Base-by-base conservation (phyloP, 2,329 filamentous ascomycete species). In the Ceratocystis variospora region DNA sequence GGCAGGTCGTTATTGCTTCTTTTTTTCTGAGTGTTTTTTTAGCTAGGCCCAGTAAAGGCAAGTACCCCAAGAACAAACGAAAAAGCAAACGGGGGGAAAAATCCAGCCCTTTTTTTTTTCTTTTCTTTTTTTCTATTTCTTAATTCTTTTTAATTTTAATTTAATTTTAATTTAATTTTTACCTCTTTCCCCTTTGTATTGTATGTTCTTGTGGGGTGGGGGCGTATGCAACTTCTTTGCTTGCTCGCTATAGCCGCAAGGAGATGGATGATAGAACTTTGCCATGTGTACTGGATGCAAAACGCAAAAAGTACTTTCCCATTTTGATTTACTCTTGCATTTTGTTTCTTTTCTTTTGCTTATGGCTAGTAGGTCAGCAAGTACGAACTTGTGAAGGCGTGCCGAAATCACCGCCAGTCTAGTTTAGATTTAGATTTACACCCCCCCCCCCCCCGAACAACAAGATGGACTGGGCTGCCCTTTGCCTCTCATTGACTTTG, bases 141-240 rank as follows among this genome's bases (percentile, higher is more conserved):
- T 25, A 25, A 25, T 25, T 46, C 12, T 12, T 12, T n/a, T 46
- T 46, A n/a, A n/a, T n/a, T 46, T 46, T 19, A n/a, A 19, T n/a
- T 46, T 46, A n/a, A n/a, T n/a, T 46, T 46, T 19, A n/a, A 19
- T 46, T 15, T 46, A 12, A n/a, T 50, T 50, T 50, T 50, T 12
- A 25, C 22, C 22, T 50, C n/a, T 25, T 57, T 28, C 53, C 28
- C 22, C 12, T 28, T 31, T 57, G 48, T 50, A 15, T 50, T 50
- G 48, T 57, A 15, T 8, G 53, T 57, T 57, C 53, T 41, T 57
- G 53, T 57, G 53, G 53, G 53, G 53, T 57, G 53, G 28, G 53
- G 53, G 48, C 48, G 48, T 50, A 50, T 50, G 48, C 22, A 50
- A 41, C 37, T 41, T 37, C 33, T 22, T 25, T 25, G n/a, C 48